Evolutionary conservation across 1,284 basidiomycete species (phyloP).

Genomic region (Malassezia restricta): DNA sequence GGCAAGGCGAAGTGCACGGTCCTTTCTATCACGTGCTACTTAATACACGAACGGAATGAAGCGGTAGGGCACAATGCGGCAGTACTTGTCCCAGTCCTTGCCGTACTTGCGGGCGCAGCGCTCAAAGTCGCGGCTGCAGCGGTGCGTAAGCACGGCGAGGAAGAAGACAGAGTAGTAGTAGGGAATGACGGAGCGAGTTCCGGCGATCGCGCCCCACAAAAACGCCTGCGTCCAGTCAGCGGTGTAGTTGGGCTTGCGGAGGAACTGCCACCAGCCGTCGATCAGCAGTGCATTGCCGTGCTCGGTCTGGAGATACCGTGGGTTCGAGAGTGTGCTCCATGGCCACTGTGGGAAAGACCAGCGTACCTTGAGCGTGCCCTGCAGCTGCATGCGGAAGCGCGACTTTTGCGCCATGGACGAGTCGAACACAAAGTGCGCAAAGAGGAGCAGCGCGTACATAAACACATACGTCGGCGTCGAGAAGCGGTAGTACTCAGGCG

Average conservation of each 20-base stretch:
- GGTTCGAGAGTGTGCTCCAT: slow-evolving; percentile 71
- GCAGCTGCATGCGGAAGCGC: slow-evolving; percentile 90
- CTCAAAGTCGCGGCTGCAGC: slow-evolving; percentile 34
- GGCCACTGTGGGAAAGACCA: slow-evolving; percentile 85
- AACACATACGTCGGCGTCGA: slow-evolving; percentile 62
- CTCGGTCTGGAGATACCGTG: slow-evolving; percentile 79
- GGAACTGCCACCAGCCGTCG: slow-evolving; percentile 75
- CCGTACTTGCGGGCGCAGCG: slow-evolving; percentile 70
- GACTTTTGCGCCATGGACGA: slow-evolving; percentile 94
- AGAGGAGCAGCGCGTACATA: slow-evolving; percentile 32
- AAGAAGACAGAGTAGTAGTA: slow-evolving; percentile 59
- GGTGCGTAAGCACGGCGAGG: slow-evolving; percentile 37
- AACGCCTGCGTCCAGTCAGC: slow-evolving; percentile 62
- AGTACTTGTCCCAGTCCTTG: slow-evolving; percentile 38
- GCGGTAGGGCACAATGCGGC: slow-evolving; percentile 63
- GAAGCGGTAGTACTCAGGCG: slow-evolving; percentile 76
- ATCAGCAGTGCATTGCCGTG: slow-evolving; percentile 81
- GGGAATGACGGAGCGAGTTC: slow-evolving; percentile 70
- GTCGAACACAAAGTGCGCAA: slow-evolving; percentile 55
- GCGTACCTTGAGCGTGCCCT: slow-evolving; percentile 63
- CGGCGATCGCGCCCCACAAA: slow-evolving; percentile 78
- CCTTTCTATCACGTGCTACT: background rate
- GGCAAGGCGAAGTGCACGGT: background rate
- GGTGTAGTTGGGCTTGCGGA: slow-evolving; percentile 49
- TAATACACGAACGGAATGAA: slow-evolving; percentile 63